phyloP scores from a whole-genome alignment of 306 rosid species.

The Casuarina glauca region DNA sequence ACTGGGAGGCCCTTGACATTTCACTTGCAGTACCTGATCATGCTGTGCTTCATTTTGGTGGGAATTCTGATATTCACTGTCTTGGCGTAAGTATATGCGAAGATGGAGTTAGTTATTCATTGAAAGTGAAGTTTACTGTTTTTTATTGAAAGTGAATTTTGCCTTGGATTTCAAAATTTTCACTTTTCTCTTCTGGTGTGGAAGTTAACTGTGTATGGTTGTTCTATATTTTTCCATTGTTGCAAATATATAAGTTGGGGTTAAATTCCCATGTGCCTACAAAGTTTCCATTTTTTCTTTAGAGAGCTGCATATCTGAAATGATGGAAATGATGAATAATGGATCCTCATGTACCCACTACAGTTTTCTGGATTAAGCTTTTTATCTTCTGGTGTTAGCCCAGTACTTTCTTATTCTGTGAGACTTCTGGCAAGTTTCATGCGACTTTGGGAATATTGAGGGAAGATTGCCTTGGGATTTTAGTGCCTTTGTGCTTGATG shows the following conservation, averaged over 20 bases:
- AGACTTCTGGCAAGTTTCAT: not conserved
- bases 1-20: slow-evolving; percentile 51
- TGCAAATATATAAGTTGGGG: not conserved
- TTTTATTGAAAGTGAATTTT: not conserved
- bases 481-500: not conserved
- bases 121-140: not conserved
- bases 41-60: slow-evolving; percentile 70
- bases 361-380: not conserved
- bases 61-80: slow-evolving; percentile 90
- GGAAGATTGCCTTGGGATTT: not conserved
- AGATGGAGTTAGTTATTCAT: not conserved
- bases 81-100: slow-evolving; percentile 69
- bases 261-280: not conserved
- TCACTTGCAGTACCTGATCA: slow-evolving; percentile 67
- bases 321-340: not conserved
- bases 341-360: not conserved
- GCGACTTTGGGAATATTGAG: not conserved
- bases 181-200: too few relatives aligned
- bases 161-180: not conserved
- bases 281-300: not conserved
- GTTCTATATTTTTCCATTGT: not conserved
- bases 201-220: not conserved
- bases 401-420: not conserved
- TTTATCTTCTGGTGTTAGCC: not conserved
- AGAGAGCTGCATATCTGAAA: not conserved